Conservation (phyloP, 2,329 filamentous ascomycete genomes). For the Fusarium sp. region DNA sequence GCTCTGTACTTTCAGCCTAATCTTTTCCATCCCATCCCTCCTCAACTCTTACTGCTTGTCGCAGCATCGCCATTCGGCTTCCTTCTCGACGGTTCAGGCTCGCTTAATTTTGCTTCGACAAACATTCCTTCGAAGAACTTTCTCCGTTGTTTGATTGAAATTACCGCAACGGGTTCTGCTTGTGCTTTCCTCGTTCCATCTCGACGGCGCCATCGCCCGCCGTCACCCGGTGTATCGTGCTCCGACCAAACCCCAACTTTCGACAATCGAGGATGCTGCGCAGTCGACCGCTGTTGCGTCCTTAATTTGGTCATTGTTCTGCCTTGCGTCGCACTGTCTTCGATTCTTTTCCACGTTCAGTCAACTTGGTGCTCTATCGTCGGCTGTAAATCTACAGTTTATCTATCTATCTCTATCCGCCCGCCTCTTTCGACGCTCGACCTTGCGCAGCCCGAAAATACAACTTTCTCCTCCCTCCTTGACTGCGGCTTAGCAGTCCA, state of each 20-base stretch:
- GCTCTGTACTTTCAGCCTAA: constrained; percentile 37
- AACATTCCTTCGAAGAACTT: constrained; percentile 11
- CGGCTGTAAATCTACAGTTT: constrained; percentile 19
- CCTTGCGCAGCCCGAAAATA: constrained; percentile 21
- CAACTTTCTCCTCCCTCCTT: constrained; percentile 26
- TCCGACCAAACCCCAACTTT: constrained; percentile 21
- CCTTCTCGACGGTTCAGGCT: constrained; percentile 34
- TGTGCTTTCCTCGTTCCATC: constrained; percentile 10
- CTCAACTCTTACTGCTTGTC: constrained; percentile 31
- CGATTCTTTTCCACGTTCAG: constrained; percentile 20
- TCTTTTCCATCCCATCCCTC: constrained; percentile 26
- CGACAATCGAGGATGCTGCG: constrained; percentile 43
- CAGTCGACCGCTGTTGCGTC: constrained; percentile 35
- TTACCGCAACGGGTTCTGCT: constrained; percentile 19
- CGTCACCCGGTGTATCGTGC: constrained; percentile 31
- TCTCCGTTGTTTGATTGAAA: constrained; percentile 10
- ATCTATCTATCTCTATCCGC: neutral
- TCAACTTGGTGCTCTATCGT: constrained; percentile 16
- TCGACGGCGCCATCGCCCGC: constrained; percentile 34
- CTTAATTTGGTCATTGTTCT: constrained; percentile 38
- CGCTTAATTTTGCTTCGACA: constrained; percentile 16
- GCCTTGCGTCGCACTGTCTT: constrained; percentile 19
- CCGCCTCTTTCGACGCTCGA: constrained; percentile 23
- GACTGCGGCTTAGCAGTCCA: constrained; percentile 51
- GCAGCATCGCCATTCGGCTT: constrained; percentile 35